Evolutionary conservation across 768 basidiomycete species (phyloP), one percentile per base, ranked within the genome.

Genomic region (Suillus lakei): DNA sequence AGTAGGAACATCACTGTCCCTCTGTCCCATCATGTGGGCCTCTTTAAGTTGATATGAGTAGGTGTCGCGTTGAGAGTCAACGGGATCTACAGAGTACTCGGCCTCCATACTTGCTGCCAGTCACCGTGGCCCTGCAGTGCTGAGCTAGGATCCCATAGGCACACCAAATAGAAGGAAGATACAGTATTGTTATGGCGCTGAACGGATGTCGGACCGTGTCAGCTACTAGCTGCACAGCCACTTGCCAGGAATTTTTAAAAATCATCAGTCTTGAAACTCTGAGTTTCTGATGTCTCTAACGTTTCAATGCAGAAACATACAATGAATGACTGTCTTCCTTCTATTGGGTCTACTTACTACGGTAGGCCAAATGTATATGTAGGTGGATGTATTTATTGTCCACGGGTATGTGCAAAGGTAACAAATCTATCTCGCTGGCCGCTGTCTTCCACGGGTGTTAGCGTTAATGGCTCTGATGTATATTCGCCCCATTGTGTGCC

Each of bases 401-500:
- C 51, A 21, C 30, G 30, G 21, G 61, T 23, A 10, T 26, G 53
- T 41, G 48, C 55, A 65, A 67, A 67, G 4, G 56, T 43, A 55
- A 60, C 58, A 53, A 48, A 53, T 53, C 58, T 50, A n/a, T 60
- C 66, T 39, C 58, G 41, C 13, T 32, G 32, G 30, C 46, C 56
- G 36, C 9, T 50, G 4, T 66, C 63, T 65, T 67, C 66, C 50
- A 36, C 38, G 18, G 66, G 64, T 9, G 48, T 60, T 23, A 53
- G 43, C 21, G 64, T 55, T 30, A 67, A 41, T 28, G 63, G 66
- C 63, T 64, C 54, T 30, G 63, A 46, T n/a, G 64, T 67, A 41
- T 60, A 60, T 41, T 43, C 44, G 10, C 64, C 63, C 5, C 26
- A 44, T 23, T 60, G 63, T 3, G 9, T 36, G 32, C 26, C 30